Base-by-base conservation (phyloP, 768 basidiomycete genomes). In the Leccinum boreale region DNA sequence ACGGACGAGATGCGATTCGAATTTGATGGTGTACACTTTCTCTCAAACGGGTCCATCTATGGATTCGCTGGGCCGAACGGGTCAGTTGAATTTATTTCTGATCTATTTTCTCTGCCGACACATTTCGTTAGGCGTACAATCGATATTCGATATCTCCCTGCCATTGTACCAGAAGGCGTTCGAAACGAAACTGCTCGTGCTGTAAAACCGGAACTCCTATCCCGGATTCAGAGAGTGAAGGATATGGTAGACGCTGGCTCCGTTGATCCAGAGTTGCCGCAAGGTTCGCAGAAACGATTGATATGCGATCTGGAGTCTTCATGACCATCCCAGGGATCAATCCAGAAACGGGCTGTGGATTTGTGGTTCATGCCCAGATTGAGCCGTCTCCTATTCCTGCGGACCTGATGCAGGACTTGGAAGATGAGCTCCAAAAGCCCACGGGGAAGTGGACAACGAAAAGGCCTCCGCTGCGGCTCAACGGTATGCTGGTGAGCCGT, bases 1-100 rank as follows among this genome's bases (percentile, higher is more conserved):
- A 70, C 75, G 0, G 84, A 85, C 48, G 85, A 88, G 50, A 69
- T 90, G 45, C 77, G 81, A 33, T 72, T 92, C 2, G 87, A 92
- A 58, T 85, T 93, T 60, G 86, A 88, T 67, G 91, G 88, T 1
- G 76, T 92, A 23, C 90, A 92, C 70, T 86, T 91, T 66, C 63
- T 89, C 11, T 69, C 78, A 24, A 87, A 88, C 55, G 91, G 91
- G 0, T 81, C 88, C 0, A 80, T 94, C n/a, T 90, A 85, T 65
- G 91, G 88, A 2, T 78, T 90, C 51, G 88, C 86, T 17, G 81
- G 84, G 61, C 81, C 85, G 4, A 65, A 69, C 17, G 85, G 85
- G 90, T 91, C 60, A 61, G 79, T 63, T 28, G 1, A n/a, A 14
- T 50, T n/a, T 21, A 15, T 28, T 28, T 28, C 28, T 9, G 17